Evolutionary conservation across 768 basidiomycete species (phyloP).

Genomic region (Boletus subcaerulescens): DNA sequence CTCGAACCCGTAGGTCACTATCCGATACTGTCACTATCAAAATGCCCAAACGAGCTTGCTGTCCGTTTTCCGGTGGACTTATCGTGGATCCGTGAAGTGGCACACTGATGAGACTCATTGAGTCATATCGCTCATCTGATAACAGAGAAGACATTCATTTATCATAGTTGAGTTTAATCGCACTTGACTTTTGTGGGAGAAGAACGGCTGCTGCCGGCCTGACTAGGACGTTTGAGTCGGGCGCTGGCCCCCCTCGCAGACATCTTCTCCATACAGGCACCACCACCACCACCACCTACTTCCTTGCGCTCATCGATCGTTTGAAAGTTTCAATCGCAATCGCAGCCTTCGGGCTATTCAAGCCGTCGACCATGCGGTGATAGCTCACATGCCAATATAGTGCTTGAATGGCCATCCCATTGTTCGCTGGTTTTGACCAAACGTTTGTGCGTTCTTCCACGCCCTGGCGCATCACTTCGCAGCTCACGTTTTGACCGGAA

Average conservation of each 20-base stretch:
- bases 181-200: neutral
- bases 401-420: constrained; percentile 7
- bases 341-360: neutral
- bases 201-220: constrained; percentile 7
- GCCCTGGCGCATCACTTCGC: neutral
- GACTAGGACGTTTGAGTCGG: constrained; percentile 2
- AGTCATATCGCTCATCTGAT: constrained; percentile 16
- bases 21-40: constrained; percentile 4
- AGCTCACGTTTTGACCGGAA: neutral
- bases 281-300: neutral
- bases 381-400: constrained; percentile 12
- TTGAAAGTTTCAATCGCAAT: neutral
- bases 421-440: constrained; percentile 20
- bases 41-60: neutral
- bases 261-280: neutral
- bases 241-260: too few relatives aligned
- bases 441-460: constrained; percentile 1
- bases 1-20: neutral
- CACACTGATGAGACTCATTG: constrained; percentile 8
- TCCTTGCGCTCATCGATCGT: constrained; percentile 2
- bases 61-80: neutral
- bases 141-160: constrained; percentile 14
- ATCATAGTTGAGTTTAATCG: constrained; percentile 13
- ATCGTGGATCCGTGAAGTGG: neutral
- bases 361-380: constrained; percentile 2